phyloP scores from a whole-genome alignment of 1,284 basidiomycete species.

The Phellinidium pouzarii region DNA sequence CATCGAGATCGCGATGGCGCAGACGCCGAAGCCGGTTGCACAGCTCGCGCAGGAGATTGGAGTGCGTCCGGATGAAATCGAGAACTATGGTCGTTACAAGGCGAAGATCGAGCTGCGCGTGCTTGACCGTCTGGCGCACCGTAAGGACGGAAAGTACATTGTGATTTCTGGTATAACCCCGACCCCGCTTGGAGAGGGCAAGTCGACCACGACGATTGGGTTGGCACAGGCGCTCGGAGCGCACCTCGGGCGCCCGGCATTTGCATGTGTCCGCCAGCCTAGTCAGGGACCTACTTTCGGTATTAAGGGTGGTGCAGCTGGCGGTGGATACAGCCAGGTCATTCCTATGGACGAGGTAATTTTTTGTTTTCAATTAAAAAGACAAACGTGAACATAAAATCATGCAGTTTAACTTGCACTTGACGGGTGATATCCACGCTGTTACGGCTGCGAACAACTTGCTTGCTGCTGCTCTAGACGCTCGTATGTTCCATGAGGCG shows the following conservation, averaged over 20 bases:
- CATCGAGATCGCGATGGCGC: conserved; percentile 94
- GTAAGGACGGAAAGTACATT: conserved; percentile 95
- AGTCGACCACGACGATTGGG: conserved; percentile 98
- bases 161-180: conserved; percentile 96
- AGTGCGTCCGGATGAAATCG: conserved; percentile 80
- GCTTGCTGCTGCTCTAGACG: conserved; percentile 93
- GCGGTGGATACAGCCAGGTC: conserved; percentile 97
- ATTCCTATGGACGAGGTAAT: conserved; percentile 97
- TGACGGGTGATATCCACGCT: conserved; percentile 98
- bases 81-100: conserved; percentile 94
- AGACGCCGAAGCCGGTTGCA: conserved; percentile 86
- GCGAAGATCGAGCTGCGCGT: conserved; percentile 94
- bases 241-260: conserved; percentile 86
- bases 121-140: conserved; percentile 78
- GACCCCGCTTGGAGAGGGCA: conserved; percentile 96
- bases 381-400: conserved; percentile 15
- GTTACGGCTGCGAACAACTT: conserved; percentile 98
- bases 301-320: conserved; percentile 98
- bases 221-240: conserved; percentile 95
- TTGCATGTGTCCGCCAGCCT: conserved; percentile 98
- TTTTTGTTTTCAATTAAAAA: conserved; percentile 9
- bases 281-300: conserved; percentile 99
- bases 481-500: conserved; percentile 96
- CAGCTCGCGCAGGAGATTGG: conserved; percentile 89
- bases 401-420: conserved; percentile 84